Evolutionary conservation across 805 yeast genomes (phyloP), one percentile per base, ranked within the genome.

Genomic region (Lachancea lanzarotensis): DNA sequence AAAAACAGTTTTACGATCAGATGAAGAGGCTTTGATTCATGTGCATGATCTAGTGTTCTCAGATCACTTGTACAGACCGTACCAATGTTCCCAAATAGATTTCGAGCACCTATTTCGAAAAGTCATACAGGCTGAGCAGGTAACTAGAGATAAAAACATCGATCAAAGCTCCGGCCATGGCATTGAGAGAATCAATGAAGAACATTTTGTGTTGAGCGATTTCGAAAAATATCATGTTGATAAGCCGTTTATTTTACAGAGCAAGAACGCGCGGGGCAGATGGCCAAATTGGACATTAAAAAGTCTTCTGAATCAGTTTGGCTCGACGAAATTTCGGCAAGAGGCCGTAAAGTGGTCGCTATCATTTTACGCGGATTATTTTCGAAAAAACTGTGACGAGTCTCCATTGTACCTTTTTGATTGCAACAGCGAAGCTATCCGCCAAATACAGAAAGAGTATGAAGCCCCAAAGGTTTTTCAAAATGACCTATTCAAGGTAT

Each of bases 391-490:
- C 61, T 53, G 55, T 18, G 97, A 89, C 63, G 96, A 89, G 60
- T 79, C 83, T 18, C 96, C 96, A 6, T 68, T 89, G 18, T 89
- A 89, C 60, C 66, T 89, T 20, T 89, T 89, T 65, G 97, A 89
- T 60, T 85, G 95, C 61, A 75, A 75, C 48, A 79, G 86, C 31
- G 60, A 58, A n/a, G 88, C 95, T 2, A 80, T 82, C 78, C 64
- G 66, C 44, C 69, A 72, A 33, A 63, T 86, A 40, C 66, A 71
- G 10, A 51, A 66, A n/a, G 80, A 79, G 53, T 84, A 80, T 54
- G 47, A 50, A 2, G 67, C 67, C 1, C 93, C 95, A 0, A 45
- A 57, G 1, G 66, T 76, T 0, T 82, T 84, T 54, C 67, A 72
- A 36, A 55, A 70, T 15, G 95, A 86, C 60, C 71, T 75, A 38